Conservation (phyloP, 441 rosid species). For the Lepidium campestre region DNA sequence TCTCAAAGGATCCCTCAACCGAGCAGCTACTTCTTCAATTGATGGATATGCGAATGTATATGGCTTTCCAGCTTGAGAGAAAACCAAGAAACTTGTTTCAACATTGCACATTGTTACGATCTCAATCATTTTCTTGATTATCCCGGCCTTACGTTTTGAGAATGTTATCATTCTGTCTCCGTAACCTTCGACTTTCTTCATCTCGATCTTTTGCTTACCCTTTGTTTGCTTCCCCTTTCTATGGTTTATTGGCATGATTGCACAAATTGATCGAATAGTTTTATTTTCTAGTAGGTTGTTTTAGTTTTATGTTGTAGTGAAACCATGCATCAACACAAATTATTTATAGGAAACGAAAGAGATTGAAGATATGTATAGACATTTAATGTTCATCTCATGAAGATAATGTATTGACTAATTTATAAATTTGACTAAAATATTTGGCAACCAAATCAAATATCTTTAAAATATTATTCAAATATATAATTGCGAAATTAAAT, state of each 20-base stretch:
- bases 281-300: neutral
- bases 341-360: neutral
- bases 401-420: neutral
- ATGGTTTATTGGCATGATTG: conserved; percentile 1
- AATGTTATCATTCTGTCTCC: conserved; percentile 29
- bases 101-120: conserved; percentile 23
- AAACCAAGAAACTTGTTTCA: conserved; percentile 20
- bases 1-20: neutral
- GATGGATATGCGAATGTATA: conserved; percentile 37
- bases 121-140: conserved; percentile 34
- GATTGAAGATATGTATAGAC: neutral
- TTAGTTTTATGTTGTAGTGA: neutral
- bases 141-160: conserved; percentile 33
- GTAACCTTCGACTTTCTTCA: conserved; percentile 26
- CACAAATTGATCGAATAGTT: neutral
- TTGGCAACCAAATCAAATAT: neutral
- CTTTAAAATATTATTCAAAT: neutral
- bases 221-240: conserved; percentile 19
- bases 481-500: neutral
- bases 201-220: conserved; percentile 37
- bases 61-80: conserved; percentile 28
- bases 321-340: neutral
- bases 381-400: neutral
- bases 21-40: neutral
- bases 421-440: conserved; percentile 2